Conservation (phyloP, 345 rosid genomes). For the Kernera saxatilis region DNA sequence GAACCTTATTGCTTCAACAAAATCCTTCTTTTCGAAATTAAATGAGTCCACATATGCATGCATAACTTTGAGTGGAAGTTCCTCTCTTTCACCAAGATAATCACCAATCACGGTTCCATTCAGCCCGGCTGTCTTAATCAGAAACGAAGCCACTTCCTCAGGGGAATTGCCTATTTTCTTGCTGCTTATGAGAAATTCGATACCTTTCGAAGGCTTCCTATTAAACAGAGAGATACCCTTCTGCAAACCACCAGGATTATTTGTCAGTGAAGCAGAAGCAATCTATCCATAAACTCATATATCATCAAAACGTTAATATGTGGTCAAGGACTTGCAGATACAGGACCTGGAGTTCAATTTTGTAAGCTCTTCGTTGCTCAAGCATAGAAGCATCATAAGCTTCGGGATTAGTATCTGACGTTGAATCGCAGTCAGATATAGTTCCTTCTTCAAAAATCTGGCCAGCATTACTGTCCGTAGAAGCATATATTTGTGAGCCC, state of each 20-base stretch:
- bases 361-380: constrained; percentile 87
- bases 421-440: constrained; percentile 62
- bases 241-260: constrained; percentile 43
- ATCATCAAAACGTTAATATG: not conserved
- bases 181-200: constrained; percentile 70
- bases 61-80: constrained; percentile 82
- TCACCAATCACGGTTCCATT: constrained; percentile 90
- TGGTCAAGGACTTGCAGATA: not conserved
- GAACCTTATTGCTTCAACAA: constrained; percentile 89
- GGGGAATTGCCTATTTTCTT: constrained; percentile 72
- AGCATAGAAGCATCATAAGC: constrained; percentile 77
- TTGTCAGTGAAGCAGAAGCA: constrained; percentile 5
- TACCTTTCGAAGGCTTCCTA: constrained; percentile 87
- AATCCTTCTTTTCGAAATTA: constrained; percentile 64
- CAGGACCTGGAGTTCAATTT: constrained; percentile 85
- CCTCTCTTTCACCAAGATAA: constrained; percentile 95
- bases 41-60: constrained; percentile 98
- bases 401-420: constrained; percentile 60
- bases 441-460: constrained; percentile 62
- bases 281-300: not conserved
- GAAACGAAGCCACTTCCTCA: constrained; percentile 83
- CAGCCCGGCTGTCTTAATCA: constrained; percentile 70
- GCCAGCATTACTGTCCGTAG: constrained; percentile 42
- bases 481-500: constrained; percentile 48
- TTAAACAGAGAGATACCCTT: constrained; percentile 81